Percentiles rank a stretch among this genome's conserved stretches.
phyloP scores from a whole-genome alignment of 331 rosid species.

The Acacia concinna region DNA sequence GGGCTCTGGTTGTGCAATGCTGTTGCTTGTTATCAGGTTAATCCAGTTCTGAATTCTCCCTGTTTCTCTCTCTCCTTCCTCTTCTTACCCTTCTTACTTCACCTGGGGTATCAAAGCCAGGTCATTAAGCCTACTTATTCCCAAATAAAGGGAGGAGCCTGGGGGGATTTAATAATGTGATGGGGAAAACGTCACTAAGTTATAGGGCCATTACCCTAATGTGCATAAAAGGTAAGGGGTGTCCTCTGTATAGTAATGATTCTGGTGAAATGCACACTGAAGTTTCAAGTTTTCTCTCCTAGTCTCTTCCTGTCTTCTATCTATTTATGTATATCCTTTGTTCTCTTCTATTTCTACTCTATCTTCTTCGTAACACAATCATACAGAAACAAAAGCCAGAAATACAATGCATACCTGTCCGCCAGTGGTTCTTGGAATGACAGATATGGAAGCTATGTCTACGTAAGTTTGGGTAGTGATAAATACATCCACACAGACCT shows the following conservation, averaged over 20 bases:
- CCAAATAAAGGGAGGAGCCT: too few species aligned
- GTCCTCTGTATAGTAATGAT: too few species aligned
- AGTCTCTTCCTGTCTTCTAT: too few species aligned
- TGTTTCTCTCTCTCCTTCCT: neutral
- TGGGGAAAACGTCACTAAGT: neutral
- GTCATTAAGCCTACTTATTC: neutral
- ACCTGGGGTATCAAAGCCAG: too few species aligned
- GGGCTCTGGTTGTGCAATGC: neutral
- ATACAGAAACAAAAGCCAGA: constrained; percentile 12
- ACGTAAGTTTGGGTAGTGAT: constrained; percentile 83
- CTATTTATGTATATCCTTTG: neutral
- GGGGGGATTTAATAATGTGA: too few species aligned
- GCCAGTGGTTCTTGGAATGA: constrained; percentile 89
- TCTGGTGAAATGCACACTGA: neutral
- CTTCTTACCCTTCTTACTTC: neutral
- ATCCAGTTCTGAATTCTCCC: too few species aligned
- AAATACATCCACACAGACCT: constrained; percentile 93
- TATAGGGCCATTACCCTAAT: too few species aligned
- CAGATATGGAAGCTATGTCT: constrained; percentile 90
- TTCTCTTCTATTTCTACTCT: neutral
- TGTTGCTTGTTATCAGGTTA: neutral
- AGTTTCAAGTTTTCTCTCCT: neutral
- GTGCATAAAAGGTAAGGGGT: too few species aligned
- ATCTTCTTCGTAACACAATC: neutral
- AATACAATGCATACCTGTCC: constrained; percentile 75